phyloP scores from a whole-genome alignment of 1,139 yeast species.

The Magnusiomyces paraingens region DNA sequence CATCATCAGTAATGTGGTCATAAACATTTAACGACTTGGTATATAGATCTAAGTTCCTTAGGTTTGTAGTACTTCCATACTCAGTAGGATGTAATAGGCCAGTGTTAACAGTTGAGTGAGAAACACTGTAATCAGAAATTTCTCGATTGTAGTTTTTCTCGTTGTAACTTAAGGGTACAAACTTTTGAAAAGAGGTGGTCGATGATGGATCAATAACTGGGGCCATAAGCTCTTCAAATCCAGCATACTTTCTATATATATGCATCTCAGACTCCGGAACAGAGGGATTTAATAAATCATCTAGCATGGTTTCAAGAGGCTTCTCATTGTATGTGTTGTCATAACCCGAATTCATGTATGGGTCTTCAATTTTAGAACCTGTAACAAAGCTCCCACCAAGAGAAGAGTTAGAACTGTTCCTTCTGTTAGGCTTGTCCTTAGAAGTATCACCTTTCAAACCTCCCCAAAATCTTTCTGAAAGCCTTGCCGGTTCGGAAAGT shows the following conservation, averaged over 20 bases:
- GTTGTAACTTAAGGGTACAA: background rate
- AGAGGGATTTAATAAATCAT: background rate
- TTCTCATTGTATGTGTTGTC: background rate
- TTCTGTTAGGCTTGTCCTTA: background rate
- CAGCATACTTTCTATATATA: background rate
- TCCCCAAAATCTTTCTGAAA: slow-evolving; percentile 12
- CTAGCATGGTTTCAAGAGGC: background rate
- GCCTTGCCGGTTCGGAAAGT: slow-evolving; percentile 11
- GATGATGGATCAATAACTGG: background rate
- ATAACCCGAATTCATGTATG: background rate
- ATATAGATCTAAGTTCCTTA: background rate
- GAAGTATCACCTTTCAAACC: background rate
- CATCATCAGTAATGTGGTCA: background rate
- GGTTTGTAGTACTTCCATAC: background rate
- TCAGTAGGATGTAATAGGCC: background rate
- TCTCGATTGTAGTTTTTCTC: background rate
- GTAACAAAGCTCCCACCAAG: slow-evolving; percentile 5
- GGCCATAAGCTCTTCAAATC: slow-evolving; percentile 5
- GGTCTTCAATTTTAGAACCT: background rate
- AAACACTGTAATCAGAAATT: background rate
- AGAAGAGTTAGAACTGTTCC: slow-evolving; percentile 3
- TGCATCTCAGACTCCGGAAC: slow-evolving; percentile 4
- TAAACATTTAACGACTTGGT: slow-evolving; percentile 4
- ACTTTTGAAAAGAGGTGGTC: background rate
- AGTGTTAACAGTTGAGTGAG: background rate